Evolutionary conservation across 495 filamentous ascomycete species (phyloP).

Genomic region (Peziza echinospora): DNA sequence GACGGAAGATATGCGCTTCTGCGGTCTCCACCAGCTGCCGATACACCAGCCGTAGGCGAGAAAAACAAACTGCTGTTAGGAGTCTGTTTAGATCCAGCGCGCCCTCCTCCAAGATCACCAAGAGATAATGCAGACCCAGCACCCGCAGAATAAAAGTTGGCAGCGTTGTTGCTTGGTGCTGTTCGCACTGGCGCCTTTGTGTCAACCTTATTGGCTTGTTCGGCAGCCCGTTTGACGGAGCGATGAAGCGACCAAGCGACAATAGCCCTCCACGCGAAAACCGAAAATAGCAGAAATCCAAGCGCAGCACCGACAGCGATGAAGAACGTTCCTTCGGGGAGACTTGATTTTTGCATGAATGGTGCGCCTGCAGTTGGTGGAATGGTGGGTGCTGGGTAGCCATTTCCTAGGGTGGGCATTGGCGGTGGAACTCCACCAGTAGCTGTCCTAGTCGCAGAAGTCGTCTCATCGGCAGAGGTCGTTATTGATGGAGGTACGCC

Average conservation of each 20-base stretch:
- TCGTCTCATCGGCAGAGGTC: conserved; percentile 13
- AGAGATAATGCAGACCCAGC: conserved; percentile 28
- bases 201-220: conserved; percentile 20
- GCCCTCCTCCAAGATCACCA: conserved; percentile 24
- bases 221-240: conserved; percentile 58
- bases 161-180: conserved; percentile 12
- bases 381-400: conserved; percentile 25
- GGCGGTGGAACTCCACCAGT: conserved; percentile 12
- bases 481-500: conserved; percentile 15
- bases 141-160: conserved; percentile 22
- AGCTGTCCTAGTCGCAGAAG: conserved; percentile 12
- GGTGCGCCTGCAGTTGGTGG: conserved; percentile 70
- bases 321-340: conserved; percentile 89
- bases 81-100: conserved; percentile 6
- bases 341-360: conserved; percentile 80
- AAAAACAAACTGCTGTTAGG: conserved; percentile 55
- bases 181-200: conserved; percentile 8
- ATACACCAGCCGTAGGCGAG: conserved; percentile 64
- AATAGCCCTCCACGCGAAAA: conserved; percentile 72
- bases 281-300: conserved; percentile 53
- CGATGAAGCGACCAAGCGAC: conserved; percentile 86
- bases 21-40: conserved; percentile 21
- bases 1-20: conserved; percentile 61
- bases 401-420: neutral
- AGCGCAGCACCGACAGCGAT: conserved; percentile 79